Base-by-base conservation (phyloP, 2,329 filamentous ascomycete species). In the Aspergillus caelatus region DNA sequence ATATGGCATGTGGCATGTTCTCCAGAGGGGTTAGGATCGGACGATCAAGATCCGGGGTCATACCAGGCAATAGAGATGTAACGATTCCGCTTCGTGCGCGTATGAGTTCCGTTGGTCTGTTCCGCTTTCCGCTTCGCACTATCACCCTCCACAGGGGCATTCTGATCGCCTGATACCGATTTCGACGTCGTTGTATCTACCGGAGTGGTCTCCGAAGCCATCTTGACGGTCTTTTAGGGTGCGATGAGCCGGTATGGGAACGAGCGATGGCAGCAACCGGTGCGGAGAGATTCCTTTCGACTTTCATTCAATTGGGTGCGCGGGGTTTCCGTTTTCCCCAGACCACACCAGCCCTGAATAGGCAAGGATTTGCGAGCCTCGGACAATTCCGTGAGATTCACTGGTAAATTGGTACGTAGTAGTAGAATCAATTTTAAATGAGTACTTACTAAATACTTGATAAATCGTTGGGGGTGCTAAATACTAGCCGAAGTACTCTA, bases 1-100 rank as follows among this genome's bases (percentile, higher is more conserved):
- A 54, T 52, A 32, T 52, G 48, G 26, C 48, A 52, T 52, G 48
- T 52, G 48, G 26, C 48, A 52, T 52, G 48, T 34, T 52, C 12
- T 30, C 7, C 5, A 19, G 9, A 28, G 46, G 46, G 23, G 12
- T 34, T 21, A 53, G 14, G 43, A 50, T 53, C 45, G 30, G 56
- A 54, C 48, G 34, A 56, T 60, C 26, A 53, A 57, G 21, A 60
- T 48, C 53, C 55, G 60, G 66, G 64, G 63, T 74, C 81, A 73
- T 80, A 88, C 85, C 87, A 89, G 58, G 87, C 87, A 68, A 89
- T 88, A 32, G 86, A 88, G 68, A 89, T 89, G 75, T 89, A 89
- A 68, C 87, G 84, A 78, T 88, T 89, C 74, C 87, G 83, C 81
- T 89, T 89, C 68, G 86, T 82, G 68, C 86, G 82, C 68, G 82